A percentile compares a stretch with the other conserved stretches of the same genome.
Evolutionary conservation across 306 rosid genomes (phyloP).

Genomic region (Chamaecrista fasciculata): DNA sequence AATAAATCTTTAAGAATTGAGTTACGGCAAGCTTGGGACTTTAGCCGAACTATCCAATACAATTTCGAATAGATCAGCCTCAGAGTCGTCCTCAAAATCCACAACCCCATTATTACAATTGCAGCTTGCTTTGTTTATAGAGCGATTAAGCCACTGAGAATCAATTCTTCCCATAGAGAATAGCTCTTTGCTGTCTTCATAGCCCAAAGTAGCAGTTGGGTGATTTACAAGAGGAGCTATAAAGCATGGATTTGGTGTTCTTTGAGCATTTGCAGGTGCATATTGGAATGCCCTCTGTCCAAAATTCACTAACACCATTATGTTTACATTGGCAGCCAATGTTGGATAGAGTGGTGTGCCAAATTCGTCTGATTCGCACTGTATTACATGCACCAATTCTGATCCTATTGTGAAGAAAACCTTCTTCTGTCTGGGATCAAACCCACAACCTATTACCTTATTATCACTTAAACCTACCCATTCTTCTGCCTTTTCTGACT

Average conservation of each 20-base stretch:
- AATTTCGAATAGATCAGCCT: constrained; percentile 50
- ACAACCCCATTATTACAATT: background rate
- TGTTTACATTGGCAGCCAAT: constrained; percentile 57
- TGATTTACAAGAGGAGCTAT: constrained; percentile 47
- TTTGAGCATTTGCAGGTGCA: constrained; percentile 71
- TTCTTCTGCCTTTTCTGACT: constrained; percentile 55
- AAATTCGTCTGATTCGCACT: constrained; percentile 76
- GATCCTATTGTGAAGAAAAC: constrained; percentile 88
- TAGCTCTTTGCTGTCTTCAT: constrained; percentile 86
- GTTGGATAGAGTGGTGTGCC: constrained; percentile 68
- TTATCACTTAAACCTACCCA: constrained; percentile 71
- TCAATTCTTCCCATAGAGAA: constrained; percentile 93
- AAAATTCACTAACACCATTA: constrained; percentile 62
- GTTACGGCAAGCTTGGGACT: constrained; percentile 19
- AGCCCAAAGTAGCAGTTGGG: constrained; percentile 44
- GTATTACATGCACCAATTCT: constrained; percentile 63
- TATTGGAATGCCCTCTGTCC: constrained; percentile 85
- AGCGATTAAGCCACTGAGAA: constrained; percentile 57
- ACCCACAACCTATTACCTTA: constrained; percentile 86
- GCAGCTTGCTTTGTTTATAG: constrained; percentile 41
- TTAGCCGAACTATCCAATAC: constrained; percentile 43
- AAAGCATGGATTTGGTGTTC: constrained; percentile 92
- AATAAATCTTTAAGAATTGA: background rate
- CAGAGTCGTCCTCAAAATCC: constrained; percentile 41
- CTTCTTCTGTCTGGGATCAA: constrained; percentile 74